Evolutionary conservation across 176 grass and related monocot species (phyloP).

Genomic region (Poa pratensis): DNA sequence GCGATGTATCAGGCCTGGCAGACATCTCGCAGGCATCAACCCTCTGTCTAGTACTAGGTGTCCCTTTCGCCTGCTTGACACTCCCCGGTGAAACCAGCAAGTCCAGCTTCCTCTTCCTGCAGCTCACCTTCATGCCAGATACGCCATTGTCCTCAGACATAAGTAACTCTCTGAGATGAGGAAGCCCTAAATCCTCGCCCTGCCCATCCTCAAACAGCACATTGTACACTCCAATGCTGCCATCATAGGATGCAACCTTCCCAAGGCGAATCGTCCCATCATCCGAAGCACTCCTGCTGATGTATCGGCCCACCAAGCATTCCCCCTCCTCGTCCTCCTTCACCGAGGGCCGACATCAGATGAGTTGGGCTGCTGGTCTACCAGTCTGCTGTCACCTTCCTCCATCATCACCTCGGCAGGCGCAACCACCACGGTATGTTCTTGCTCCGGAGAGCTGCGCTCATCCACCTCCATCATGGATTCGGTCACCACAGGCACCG

Average conservation of each 20-base stretch:
- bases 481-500: neutral
- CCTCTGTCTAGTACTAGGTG: constrained; percentile 46
- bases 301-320: constrained; percentile 62
- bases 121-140: constrained; percentile 77
- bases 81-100: constrained; percentile 56
- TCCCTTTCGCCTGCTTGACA: constrained; percentile 43
- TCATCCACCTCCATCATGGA: constrained; percentile 8
- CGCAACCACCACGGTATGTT: neutral
- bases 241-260: constrained; percentile 60
- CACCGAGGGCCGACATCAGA: neutral
- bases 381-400: neutral
- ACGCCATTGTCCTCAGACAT: constrained; percentile 38
- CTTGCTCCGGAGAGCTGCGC: neutral
- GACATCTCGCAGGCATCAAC: constrained; percentile 47
- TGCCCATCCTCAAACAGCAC: constrained; percentile 75
- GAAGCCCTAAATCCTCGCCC: constrained; percentile 46
- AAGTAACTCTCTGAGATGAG: constrained; percentile 51
- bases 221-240: constrained; percentile 31
- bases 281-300: constrained; percentile 44
- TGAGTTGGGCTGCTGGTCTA: constrained; percentile 19
- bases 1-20: constrained; percentile 34
- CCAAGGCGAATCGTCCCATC: constrained; percentile 48
- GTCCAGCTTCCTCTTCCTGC: constrained; percentile 92
- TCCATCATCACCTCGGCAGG: constrained; percentile 12
- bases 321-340: constrained; percentile 41